These are phyloP conservation scores for Candida maesae DNA, from an alignment of 805 yeast species.

Conservation along the genomic window DNA sequence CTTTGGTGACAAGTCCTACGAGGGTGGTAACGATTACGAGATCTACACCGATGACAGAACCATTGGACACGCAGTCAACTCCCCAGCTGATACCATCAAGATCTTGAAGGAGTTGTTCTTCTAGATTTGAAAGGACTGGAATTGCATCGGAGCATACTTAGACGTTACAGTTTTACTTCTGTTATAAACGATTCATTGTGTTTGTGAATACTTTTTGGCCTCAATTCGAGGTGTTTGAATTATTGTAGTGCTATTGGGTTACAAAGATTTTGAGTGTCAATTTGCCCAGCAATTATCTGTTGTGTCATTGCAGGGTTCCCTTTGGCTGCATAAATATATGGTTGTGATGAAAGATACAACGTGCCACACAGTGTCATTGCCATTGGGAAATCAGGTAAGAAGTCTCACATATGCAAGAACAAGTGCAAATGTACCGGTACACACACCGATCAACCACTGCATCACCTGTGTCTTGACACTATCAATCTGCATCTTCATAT, in stretches of 20 bases:
- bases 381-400: slow-evolving; percentile 58
- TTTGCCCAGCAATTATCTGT: too few species aligned
- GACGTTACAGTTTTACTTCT: not conserved
- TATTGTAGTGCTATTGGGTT: too few species aligned
- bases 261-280: too few species aligned
- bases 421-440: slow-evolving; percentile 96
- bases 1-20: slow-evolving; percentile 96
- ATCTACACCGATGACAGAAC: slow-evolving; percentile 91
- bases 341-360: too few species aligned
- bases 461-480: slow-evolving; percentile 93
- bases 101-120: slow-evolving; percentile 79
- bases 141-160: not conserved
- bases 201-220: too few species aligned
- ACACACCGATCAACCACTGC: slow-evolving; percentile 98
- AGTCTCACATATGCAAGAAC: slow-evolving; percentile 88
- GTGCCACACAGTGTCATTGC: too few species aligned
- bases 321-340: too few species aligned
- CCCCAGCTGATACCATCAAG: slow-evolving; percentile 84
- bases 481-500: slow-evolving; percentile 93
- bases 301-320: too few species aligned
- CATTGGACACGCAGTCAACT: slow-evolving; percentile 88
- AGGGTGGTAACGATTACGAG: slow-evolving; percentile 99
- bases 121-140: slow-evolving; percentile 2
- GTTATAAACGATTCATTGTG: too few species aligned
- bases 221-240: too few species aligned